phyloP scores from a whole-genome alignment of 78 protist genomes.

The Capsaspora owczarzaki region DNA sequence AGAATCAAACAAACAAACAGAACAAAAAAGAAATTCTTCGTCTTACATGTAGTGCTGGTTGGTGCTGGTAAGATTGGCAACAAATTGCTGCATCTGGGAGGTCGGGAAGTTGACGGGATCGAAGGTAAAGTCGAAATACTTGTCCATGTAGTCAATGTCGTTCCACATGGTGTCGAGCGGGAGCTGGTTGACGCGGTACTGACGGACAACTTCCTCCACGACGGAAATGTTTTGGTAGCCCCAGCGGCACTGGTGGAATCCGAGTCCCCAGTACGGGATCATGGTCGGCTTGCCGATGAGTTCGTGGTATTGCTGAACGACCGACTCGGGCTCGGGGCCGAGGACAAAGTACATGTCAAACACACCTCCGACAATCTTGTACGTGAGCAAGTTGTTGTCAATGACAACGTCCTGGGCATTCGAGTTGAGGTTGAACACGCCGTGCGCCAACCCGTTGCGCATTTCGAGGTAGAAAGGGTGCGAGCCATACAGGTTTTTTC shows the following conservation, averaged over 20 bases:
- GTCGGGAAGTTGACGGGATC: slow-evolving; percentile 50
- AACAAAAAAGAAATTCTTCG: not conserved
- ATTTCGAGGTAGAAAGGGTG: slow-evolving; percentile 44
- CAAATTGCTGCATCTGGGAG: slow-evolving; percentile 9
- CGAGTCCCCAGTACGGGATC: slow-evolving; percentile 70
- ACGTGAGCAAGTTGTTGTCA: not conserved
- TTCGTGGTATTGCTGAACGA: slow-evolving; percentile 50
- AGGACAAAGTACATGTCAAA: slow-evolving; percentile 59
- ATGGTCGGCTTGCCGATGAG: slow-evolving; percentile 53
- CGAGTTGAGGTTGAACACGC: slow-evolving; percentile 24
- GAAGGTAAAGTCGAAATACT: slow-evolving; percentile 42
- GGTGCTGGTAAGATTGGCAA: slow-evolving; percentile 35
- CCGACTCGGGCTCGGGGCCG: slow-evolving; percentile 63
- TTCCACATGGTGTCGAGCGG: slow-evolving; percentile 58
- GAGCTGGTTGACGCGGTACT: not conserved
- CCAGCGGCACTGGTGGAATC: slow-evolving; percentile 72
- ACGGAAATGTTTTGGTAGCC: slow-evolving; percentile 44
- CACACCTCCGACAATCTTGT: slow-evolving; percentile 48
- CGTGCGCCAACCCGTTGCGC: slow-evolving; percentile 30
- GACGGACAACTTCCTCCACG: slow-evolving; percentile 13
- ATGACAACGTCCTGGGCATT: slow-evolving; percentile 30
- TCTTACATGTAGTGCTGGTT: slow-evolving; percentile 48
- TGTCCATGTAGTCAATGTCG: slow-evolving; percentile 67
- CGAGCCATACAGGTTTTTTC: slow-evolving; percentile 42
- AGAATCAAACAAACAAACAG: not conserved